phyloP scores from a whole-genome alignment of 75 land plant species.

The Cunninghamia lanceolata region DNA sequence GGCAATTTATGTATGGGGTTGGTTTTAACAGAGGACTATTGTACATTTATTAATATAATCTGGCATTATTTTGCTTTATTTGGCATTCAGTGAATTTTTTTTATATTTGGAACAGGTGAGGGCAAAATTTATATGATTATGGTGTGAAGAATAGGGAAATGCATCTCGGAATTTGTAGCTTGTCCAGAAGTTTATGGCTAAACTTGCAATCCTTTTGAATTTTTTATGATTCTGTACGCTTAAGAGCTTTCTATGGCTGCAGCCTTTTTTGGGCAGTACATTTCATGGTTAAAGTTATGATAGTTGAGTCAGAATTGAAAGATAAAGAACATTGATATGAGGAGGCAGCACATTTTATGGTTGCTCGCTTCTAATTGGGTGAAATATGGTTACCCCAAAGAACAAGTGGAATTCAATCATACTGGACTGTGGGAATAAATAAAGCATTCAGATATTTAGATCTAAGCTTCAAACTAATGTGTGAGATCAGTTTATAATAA shows the following conservation, averaged over 20 bases:
- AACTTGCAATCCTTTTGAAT: background rate
- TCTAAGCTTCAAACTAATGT: background rate
- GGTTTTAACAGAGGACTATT: background rate
- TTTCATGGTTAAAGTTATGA: background rate
- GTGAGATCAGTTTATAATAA: too few species aligned
- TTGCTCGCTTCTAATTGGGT: background rate
- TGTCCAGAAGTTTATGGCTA: background rate
- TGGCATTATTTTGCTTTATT: background rate
- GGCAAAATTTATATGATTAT: background rate
- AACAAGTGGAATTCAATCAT: background rate
- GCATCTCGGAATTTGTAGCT: background rate
- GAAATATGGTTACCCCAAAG: background rate
- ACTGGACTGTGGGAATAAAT: background rate
- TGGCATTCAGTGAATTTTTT: background rate
- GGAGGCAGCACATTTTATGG: background rate
- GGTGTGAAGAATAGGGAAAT: background rate
- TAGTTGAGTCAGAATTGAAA: background rate
- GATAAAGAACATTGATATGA: background rate
- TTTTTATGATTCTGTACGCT: background rate
- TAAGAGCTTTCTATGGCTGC: background rate
- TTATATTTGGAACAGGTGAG: background rate
- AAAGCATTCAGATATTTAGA: background rate
- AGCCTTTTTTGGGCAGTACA: background rate
- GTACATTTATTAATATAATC: background rate
- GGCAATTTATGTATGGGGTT: slow-evolving; percentile 1